phyloP scores from a whole-genome alignment of 257 asterid species.

The Solanum sparsipilum region DNA sequence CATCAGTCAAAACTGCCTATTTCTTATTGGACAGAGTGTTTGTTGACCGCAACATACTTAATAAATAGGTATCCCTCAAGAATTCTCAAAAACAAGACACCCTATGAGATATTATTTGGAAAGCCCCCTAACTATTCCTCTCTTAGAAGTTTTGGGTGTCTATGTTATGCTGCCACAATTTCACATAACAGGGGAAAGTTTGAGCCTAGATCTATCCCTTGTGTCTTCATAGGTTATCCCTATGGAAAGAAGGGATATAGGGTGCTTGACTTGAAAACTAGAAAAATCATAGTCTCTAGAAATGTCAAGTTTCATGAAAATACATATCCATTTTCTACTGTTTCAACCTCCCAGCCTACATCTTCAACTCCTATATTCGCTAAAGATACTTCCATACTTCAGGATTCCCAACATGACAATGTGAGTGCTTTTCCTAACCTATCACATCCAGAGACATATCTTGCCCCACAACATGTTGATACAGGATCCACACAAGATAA shows the following conservation, averaged over 20 bases:
- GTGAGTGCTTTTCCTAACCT: neutral
- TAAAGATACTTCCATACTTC: no score
- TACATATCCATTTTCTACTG: neutral
- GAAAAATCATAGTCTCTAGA: neutral
- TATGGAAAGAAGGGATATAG: neutral
- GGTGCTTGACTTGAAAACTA: neutral
- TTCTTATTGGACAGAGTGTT: neutral
- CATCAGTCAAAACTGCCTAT: neutral
- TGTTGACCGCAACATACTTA: neutral
- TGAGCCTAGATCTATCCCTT: neutral
- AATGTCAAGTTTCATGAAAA: neutral
- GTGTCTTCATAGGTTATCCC: neutral
- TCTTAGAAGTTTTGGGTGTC: neutral
- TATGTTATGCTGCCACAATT: neutral
- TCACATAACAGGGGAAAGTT: neutral
- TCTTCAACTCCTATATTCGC: no score
- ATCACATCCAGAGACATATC: neutral
- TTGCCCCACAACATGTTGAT: no score
- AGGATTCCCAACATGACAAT: no score
- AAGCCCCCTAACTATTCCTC: neutral
- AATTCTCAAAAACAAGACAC: neutral
- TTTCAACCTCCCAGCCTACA: neutral
- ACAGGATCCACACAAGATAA: no score
- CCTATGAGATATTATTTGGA: neutral
- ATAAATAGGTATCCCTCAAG: neutral